phyloP scores from a whole-genome alignment of 768 basidiomycete genomes.

The Boletellus ananiceps region DNA sequence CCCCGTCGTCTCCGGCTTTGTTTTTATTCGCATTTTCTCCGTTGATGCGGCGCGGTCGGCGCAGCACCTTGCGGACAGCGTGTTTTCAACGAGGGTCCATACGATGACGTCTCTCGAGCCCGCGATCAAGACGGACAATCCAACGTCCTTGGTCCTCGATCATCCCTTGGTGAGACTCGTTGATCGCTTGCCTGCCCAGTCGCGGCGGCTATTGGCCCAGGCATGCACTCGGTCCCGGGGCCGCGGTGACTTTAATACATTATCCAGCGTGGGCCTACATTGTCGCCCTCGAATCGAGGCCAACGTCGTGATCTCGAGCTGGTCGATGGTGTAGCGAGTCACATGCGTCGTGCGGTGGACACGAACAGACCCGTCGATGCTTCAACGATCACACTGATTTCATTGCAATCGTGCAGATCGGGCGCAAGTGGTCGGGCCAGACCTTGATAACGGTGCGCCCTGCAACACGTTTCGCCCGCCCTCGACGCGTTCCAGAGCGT shows the following conservation, averaged over 20 bases:
- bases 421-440: background rate
- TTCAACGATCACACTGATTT: background rate
- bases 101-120: background rate
- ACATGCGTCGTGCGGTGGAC: too few species aligned
- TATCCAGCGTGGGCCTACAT: too few species aligned
- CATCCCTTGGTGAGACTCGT: background rate
- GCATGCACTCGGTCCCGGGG: slow-evolving; percentile 4
- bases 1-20: background rate
- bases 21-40: background rate
- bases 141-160: slow-evolving; percentile 4
- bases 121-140: slow-evolving; percentile 3
- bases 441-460: too few species aligned
- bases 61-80: slow-evolving; percentile 13
- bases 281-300: too few species aligned
- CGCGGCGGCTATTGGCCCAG: background rate
- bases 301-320: background rate
- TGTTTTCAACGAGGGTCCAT: slow-evolving; percentile 25
- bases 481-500: too few species aligned
- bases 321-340: background rate
- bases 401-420: slow-evolving; percentile 2
- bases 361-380: background rate
- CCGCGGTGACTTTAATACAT: too few species aligned
- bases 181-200: background rate
- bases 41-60: slow-evolving; percentile 4
- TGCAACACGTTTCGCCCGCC: too few species aligned